Base-by-base conservation (phyloP, 768 basidiomycete genomes). In the Lentinula lateritia region DNA sequence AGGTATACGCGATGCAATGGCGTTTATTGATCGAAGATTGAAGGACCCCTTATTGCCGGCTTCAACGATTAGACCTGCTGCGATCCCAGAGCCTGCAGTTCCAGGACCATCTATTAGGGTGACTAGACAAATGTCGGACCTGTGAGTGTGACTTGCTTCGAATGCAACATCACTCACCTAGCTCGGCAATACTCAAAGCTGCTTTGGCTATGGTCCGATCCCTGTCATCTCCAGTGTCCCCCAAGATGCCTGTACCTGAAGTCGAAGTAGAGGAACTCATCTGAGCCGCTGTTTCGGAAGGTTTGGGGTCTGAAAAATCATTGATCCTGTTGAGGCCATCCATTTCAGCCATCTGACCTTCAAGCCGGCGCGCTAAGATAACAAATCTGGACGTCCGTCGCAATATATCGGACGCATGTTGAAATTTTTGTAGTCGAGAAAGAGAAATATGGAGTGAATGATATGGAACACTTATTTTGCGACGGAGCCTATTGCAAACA, bases 131-230 rank as follows among this genome's bases (percentile, higher is more conserved):
- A 36, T 43, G 48, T 42, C 3, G 28, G 28, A 28, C 12, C 15
- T 42, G 34, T 36, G 6, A 48, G 12, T 3, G 38, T 15, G 43
- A 10, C 23, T 36, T 36, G 35, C 34, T 48, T 16, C 18, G 50
- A 59, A 15, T 8, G 10, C 53, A 12, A 13, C 56, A 41, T n/a
- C 34, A 76, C 88, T 66, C 63, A 93, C 94, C 81, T 46, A 98
- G 78, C 72, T 99, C 96, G 0, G 95, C 93, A 8, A 98, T 87
- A 42, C 87, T 95, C 67, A 98, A 76, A n/a, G 95, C 96, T 2
- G 96, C 95, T 73, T 95, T 95, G 2, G 94, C 90, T 67, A 98
- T 87, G 15, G 84, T 84, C 8, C 96, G 81, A 68, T 97, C 95
- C 71, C 87, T 88, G 65, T 93, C 90, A 34, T 92, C 89, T 67